Evolutionary conservation across 805 yeast species (phyloP).

Genomic region (Yarrowia bubula): DNA sequence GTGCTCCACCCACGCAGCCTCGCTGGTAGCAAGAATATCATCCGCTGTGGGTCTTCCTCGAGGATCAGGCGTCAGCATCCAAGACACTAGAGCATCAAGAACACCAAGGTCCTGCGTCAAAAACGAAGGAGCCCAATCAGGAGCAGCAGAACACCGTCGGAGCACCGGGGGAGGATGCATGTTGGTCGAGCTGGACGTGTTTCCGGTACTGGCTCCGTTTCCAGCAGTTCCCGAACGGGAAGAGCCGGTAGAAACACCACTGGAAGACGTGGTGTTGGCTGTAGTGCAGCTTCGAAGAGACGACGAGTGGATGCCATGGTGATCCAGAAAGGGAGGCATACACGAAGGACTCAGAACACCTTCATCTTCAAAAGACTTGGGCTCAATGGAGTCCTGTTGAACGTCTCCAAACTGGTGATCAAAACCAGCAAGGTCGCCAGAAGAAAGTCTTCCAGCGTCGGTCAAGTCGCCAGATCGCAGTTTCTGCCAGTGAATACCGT

Average conservation of each 20-base stretch:
- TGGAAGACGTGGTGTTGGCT: not conserved
- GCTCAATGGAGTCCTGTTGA: not conserved
- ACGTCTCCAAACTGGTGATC: conserved; percentile 14
- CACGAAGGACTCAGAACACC: conserved; percentile 8
- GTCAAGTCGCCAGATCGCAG: conserved; percentile 90
- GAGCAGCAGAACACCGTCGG: conserved; percentile 37
- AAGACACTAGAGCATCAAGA: conserved; percentile 74
- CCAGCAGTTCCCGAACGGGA: conserved; percentile 14
- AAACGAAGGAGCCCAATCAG: conserved; percentile 85
- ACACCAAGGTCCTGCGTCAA: conserved; percentile 68
- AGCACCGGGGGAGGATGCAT: conserved; percentile 35
- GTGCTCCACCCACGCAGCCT: conserved; percentile 72
- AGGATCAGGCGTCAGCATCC: conserved; percentile 89
- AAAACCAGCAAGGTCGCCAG: conserved; percentile 52
- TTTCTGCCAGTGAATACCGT: conserved; percentile 96
- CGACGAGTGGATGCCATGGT: not conserved
- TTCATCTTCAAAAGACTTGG: not conserved
- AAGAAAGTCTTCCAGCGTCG: conserved; percentile 81
- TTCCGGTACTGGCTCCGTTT: conserved; percentile 10
- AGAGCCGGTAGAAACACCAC: not conserved
- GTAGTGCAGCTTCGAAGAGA: conserved; percentile 11
- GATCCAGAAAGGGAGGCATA: conserved; percentile 16
- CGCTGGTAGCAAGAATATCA: conserved; percentile 65
- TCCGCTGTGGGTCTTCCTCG: conserved; percentile 75
- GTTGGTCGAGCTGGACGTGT: conserved; percentile 6